Percentiles rank a stretch among this genome's conserved stretches.
Evolutionary conservation across 331 rosid species (phyloP).

Genomic region (Spiraea crenata): DNA sequence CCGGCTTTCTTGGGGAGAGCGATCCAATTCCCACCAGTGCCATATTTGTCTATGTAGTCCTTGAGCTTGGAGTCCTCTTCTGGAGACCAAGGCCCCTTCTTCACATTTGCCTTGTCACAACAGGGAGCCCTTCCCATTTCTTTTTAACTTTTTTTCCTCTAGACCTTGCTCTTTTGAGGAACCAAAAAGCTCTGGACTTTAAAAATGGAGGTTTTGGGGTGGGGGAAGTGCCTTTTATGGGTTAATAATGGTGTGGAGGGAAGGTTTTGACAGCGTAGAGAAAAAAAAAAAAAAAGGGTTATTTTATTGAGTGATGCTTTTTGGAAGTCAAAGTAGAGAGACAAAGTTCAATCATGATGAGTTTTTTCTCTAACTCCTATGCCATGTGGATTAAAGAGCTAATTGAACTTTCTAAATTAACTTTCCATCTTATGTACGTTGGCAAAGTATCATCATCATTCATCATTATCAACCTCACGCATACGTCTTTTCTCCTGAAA

Average conservation of each 20-base stretch:
- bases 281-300: not conserved
- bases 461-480: slow-evolving; percentile 25
- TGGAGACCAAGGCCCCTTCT: slow-evolving; percentile 98
- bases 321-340: slow-evolving; percentile 40
- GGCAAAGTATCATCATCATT: slow-evolving; percentile 16
- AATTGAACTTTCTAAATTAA: slow-evolving; percentile 47
- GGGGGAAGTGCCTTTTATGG: slow-evolving; percentile 27
- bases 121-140: slow-evolving; percentile 98
- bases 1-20: slow-evolving; percentile 97
- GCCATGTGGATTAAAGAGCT: slow-evolving; percentile 21
- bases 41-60: slow-evolving; percentile 67
- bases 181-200: slow-evolving; percentile 36
- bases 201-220: slow-evolving; percentile 18
- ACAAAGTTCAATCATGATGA: slow-evolving; percentile 19
- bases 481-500: slow-evolving; percentile 22
- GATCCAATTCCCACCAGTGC: slow-evolving; percentile 96
- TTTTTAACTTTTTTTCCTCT: slow-evolving; percentile 20
- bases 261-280: slow-evolving; percentile 10
- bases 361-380: slow-evolving; percentile 26
- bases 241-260: slow-evolving; percentile 35
- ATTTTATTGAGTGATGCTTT: slow-evolving; percentile 12
- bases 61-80: slow-evolving; percentile 89
- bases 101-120: slow-evolving; percentile 91
- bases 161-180: slow-evolving; percentile 20
- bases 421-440: slow-evolving; percentile 36